These are phyloP conservation scores for Colletotrichum lini DNA, from an alignment of 2,329 filamentous ascomycete genomes.

Conservation along the genomic window DNA sequence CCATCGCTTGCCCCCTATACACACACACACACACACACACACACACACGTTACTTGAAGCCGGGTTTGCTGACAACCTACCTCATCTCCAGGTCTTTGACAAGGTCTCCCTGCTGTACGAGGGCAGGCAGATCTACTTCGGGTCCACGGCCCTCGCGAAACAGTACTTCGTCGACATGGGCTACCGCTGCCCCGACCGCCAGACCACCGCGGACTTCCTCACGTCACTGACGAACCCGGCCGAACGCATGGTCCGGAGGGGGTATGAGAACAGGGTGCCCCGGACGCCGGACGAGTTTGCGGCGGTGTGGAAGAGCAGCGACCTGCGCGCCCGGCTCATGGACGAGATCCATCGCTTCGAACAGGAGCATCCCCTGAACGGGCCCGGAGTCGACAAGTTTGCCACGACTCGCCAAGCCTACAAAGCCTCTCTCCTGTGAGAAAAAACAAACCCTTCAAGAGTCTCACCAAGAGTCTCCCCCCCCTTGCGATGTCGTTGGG, in stretches of 20 bases:
- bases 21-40: too few species aligned
- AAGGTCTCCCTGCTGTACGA: not conserved
- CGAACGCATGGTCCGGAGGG: conserved; percentile 66
- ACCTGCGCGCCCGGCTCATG: conserved; percentile 20
- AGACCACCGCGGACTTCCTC: not conserved
- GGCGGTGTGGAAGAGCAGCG: conserved; percentile 26
- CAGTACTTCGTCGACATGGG: conserved; percentile 72
- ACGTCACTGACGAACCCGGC: not conserved
- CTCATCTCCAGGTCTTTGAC: not conserved
- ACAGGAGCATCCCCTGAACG: conserved; percentile 29
- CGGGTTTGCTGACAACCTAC: too few species aligned
- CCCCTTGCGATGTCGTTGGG: too few species aligned
- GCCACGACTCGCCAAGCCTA: conserved; percentile 15
- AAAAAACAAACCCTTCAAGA: too few species aligned
- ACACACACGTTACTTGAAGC: too few species aligned
- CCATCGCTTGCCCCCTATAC: too few species aligned
- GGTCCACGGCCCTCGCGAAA: not conserved
- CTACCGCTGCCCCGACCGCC: conserved; percentile 49
- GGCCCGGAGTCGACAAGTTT: conserved; percentile 23
- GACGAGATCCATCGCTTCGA: conserved; percentile 24
- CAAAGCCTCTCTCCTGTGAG: conserved; percentile 68
- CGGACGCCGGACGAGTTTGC: conserved; percentile 68
- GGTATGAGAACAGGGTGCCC: conserved; percentile 70
- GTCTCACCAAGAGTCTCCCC: too few species aligned
- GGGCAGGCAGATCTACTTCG: not conserved